Percentiles rank a stretch among this genome's conserved stretches.
These are phyloP conservation scores for Lipomyces starkeyi DNA, from an alignment of 805 yeast species.

Conservation along the genomic window DNA sequence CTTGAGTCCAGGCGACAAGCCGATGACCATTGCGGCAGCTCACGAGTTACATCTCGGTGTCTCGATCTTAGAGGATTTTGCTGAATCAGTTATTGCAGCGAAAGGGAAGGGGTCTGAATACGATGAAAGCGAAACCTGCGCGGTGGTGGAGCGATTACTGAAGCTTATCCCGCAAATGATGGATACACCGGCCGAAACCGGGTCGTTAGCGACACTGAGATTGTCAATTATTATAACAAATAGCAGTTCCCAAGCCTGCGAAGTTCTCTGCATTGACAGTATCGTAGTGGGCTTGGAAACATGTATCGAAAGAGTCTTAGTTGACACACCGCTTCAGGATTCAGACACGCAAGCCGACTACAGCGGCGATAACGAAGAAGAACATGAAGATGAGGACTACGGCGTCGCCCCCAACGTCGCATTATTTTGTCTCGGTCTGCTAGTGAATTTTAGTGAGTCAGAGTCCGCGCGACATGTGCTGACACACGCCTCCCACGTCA, in stretches of 20 bases:
- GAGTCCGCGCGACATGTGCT: slow-evolving; percentile 13
- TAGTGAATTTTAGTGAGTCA: slow-evolving; percentile 27
- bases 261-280: background rate
- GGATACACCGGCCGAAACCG: slow-evolving; percentile 8
- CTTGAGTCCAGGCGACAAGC: background rate
- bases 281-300: background rate
- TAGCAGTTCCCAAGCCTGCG: slow-evolving; percentile 13
- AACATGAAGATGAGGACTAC: slow-evolving; percentile 11
- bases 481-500: background rate
- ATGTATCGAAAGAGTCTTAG: slow-evolving; percentile 4
- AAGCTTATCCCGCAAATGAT: slow-evolving; percentile 10
- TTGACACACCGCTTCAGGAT: background rate
- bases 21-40: background rate
- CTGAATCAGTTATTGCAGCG: slow-evolving; percentile 7
- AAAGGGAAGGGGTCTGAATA: background rate
- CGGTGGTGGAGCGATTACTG: slow-evolving; percentile 4
- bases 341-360: slow-evolving; percentile 5
- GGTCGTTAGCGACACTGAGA: slow-evolving; percentile 16
- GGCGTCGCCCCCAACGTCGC: slow-evolving; percentile 27
- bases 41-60: slow-evolving; percentile 24
- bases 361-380: background rate
- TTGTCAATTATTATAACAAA: slow-evolving; percentile 24
- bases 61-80: slow-evolving; percentile 20
- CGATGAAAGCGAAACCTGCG: slow-evolving; percentile 5
- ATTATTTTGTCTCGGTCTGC: slow-evolving; percentile 27